These are phyloP conservation scores for Tritrichomonas foetus DNA, from an alignment of 208 protist species.

Conservation along the genomic window DNA sequence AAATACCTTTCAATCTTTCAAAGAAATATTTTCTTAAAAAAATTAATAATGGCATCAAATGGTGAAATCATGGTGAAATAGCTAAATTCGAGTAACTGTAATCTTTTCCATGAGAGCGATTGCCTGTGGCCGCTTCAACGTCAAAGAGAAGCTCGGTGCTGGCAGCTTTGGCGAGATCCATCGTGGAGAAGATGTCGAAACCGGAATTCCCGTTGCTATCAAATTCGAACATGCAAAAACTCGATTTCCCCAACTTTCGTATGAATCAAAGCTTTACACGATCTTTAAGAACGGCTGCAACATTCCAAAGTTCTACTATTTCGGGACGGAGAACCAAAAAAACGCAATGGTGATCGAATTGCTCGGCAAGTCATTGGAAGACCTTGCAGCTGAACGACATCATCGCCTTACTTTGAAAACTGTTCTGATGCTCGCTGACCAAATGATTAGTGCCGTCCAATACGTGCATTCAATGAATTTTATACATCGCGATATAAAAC, in stretches of 20 bases:
- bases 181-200: constrained; percentile 54
- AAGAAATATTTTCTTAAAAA: too few relatives aligned
- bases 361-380: constrained; percentile 91
- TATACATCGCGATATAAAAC: constrained; percentile 89
- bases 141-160: background rate
- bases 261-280: constrained; percentile 88
- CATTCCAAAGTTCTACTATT: constrained; percentile 87
- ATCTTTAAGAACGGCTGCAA: constrained; percentile 75
- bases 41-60: too few relatives aligned
- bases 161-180: too few relatives aligned
- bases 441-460: constrained; percentile 71
- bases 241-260: constrained; percentile 88
- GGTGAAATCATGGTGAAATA: too few relatives aligned
- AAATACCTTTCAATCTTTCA: too few relatives aligned
- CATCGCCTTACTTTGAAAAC: constrained; percentile 81
- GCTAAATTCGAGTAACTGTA: too few relatives aligned
- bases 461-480: constrained; percentile 91
- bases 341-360: constrained; percentile 98
- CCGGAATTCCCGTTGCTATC: constrained; percentile 35
- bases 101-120: too few relatives aligned
- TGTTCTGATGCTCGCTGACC: too few relatives aligned
- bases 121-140: too few relatives aligned
- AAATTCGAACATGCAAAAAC: constrained; percentile 62
- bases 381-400: constrained; percentile 84
- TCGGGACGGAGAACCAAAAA: constrained; percentile 85